These are phyloP conservation scores for Pseudogymnoascus sp. DNA, from an alignment of 2,329 filamentous ascomycete species.

Conservation along the genomic window DNA sequence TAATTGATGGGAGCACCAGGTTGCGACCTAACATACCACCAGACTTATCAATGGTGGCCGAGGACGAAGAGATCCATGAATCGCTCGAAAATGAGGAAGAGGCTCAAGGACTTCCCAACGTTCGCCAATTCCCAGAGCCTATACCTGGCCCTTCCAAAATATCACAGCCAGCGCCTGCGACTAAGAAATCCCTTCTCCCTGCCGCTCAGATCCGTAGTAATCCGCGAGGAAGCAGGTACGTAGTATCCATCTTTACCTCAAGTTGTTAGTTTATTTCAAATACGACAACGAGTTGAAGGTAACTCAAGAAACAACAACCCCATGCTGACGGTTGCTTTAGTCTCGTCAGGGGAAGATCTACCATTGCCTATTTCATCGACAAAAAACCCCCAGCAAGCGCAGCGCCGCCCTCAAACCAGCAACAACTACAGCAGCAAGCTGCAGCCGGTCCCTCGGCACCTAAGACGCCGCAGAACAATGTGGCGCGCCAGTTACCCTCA, in stretches of 20 bases:
- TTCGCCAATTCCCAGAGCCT: slow-evolving; percentile 14
- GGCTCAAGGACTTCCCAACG: slow-evolving; percentile 1
- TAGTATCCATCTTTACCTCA: not conserved
- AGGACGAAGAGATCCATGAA: slow-evolving; percentile 14
- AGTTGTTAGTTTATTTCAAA: not conserved
- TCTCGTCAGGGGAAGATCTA: not conserved
- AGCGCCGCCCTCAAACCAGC: not conserved
- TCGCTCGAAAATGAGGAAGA: slow-evolving; percentile 9
- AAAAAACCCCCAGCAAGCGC: not conserved
- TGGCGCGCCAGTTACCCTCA: not conserved
- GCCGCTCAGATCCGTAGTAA: slow-evolving; percentile 14
- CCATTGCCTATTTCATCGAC: not conserved
- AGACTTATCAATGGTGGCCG: slow-evolving; percentile 24
- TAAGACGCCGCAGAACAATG: not conserved
- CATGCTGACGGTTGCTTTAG: not conserved
- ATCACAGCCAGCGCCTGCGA: not conserved
- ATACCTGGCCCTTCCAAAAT: slow-evolving; percentile 21
- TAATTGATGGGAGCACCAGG: not conserved
- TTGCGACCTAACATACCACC: slow-evolving; percentile 9
- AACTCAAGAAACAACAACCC: not conserved
- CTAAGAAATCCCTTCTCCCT: slow-evolving; percentile 12
- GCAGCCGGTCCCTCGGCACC: not conserved
- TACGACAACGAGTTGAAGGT: not conserved
- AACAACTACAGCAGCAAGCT: not conserved
- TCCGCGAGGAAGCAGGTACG: slow-evolving; percentile 13